Evolutionary conservation across 2,329 filamentous ascomycete species (phyloP).

Genomic region (Verruconis gallopava): DNA sequence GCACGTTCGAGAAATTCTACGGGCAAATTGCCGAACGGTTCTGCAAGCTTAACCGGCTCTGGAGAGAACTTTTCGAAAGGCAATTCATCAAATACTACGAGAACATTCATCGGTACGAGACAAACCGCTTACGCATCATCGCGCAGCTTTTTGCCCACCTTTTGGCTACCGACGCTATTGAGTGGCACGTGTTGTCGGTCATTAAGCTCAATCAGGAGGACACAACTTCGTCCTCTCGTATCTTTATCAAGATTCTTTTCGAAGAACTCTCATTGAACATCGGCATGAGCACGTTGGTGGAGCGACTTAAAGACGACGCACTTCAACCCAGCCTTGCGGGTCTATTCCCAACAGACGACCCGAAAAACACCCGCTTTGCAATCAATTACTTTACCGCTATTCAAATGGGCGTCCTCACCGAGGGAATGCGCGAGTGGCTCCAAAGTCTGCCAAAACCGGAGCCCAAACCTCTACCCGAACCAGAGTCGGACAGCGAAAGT

Average conservation of each 20-base stretch:
- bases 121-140: conserved; percentile 87
- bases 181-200: conserved; percentile 77
- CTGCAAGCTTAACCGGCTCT: conserved; percentile 87
- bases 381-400: conserved; percentile 99
- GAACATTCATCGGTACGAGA: conserved; percentile 94
- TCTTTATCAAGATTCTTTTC: conserved; percentile 97
- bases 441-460: conserved; percentile 82
- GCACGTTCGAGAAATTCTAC: conserved; percentile 96
- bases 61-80: conserved; percentile 85
- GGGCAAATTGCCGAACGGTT: conserved; percentile 89
- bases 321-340: conserved; percentile 69
- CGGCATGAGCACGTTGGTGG: conserved; percentile 67
- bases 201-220: conserved; percentile 93
- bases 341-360: conserved; percentile 79
- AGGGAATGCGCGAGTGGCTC: conserved; percentile 84
- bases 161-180: conserved; percentile 74
- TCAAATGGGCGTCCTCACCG: conserved; percentile 86
- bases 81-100: conserved; percentile 90
- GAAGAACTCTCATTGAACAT: conserved; percentile 82
- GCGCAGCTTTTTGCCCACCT: conserved; percentile 90
- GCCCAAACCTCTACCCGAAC: conserved; percentile 43
- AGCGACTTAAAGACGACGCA: conserved; percentile 63
- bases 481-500: conserved; percentile 52
- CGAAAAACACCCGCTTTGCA: conserved; percentile 84
- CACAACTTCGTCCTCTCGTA: conserved; percentile 89